Conservation (phyloP, 305 asterid genomes). For the Rubia occidens region DNA sequence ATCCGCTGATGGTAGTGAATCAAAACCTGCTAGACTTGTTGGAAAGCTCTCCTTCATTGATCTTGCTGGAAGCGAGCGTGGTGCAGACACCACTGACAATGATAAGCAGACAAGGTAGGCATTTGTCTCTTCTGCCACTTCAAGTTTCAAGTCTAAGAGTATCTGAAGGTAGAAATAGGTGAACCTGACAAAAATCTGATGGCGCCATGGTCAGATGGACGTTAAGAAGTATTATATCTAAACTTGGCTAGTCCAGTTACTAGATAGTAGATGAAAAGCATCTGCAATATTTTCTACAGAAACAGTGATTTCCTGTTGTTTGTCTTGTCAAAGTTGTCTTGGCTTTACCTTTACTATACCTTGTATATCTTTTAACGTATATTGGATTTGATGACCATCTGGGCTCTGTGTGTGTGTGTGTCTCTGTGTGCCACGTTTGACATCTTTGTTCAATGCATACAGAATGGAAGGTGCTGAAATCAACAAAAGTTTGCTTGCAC, state of each 20-base stretch:
- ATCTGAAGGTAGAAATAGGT: neutral
- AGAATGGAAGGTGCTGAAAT: slow-evolving; percentile 99
- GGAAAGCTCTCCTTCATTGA: slow-evolving; percentile 98
- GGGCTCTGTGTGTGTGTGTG: neutral
- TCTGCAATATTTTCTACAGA: neutral
- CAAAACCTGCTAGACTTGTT: slow-evolving; percentile 82
- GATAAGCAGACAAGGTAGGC: slow-evolving; percentile 91
- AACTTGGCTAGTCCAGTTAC: neutral
- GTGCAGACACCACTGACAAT: slow-evolving; percentile 98
- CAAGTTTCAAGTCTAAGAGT: neutral
- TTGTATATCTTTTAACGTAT: neutral
- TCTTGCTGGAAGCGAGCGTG: slow-evolving; percentile 99
- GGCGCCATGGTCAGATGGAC: neutral
- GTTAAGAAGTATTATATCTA: neutral
- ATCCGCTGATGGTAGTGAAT: slow-evolving; percentile 75
- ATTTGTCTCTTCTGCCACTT: neutral
- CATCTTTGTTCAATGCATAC: slow-evolving; percentile 21
- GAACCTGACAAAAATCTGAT: neutral
- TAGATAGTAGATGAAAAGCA: neutral
- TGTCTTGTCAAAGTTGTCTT: neutral
- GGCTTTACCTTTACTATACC: neutral
- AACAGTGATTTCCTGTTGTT: neutral
- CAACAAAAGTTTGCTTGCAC: slow-evolving; percentile 91
- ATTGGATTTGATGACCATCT: neutral
- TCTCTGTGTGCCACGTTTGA: neutral